Conservation (phyloP, 73 alveolate species). For the Paramecium tetraurelia region DNA sequence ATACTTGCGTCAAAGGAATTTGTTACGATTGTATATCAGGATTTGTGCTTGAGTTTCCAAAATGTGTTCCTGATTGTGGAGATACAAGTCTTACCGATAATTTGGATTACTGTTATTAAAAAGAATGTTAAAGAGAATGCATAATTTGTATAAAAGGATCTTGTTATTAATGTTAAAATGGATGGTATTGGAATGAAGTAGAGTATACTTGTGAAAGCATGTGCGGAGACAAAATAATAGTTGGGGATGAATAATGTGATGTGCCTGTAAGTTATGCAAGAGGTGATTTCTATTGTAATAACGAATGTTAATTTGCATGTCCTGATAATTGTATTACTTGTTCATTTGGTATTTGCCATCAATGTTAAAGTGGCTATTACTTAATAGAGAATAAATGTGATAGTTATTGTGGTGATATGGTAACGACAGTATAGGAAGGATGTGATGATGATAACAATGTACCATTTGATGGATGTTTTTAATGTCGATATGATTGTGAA, state of each 20-base stretch:
- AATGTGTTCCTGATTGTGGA: background rate
- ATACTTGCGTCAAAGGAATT: background rate
- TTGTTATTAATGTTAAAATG: background rate
- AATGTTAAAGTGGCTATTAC: background rate
- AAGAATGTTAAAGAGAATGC: background rate
- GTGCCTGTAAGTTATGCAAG: background rate
- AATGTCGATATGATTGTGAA: slow-evolving; percentile 49
- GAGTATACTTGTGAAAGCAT: background rate
- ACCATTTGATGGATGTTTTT: slow-evolving; percentile 61
- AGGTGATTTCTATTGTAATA: background rate
- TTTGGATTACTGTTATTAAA: background rate
- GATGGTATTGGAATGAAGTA: background rate
- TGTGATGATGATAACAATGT: slow-evolving; percentile 49
- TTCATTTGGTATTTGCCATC: background rate
- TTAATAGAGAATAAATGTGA: background rate
- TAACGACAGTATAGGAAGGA: background rate
- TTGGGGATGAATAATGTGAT: background rate
- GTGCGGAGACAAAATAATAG: background rate
- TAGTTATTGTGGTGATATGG: slow-evolving; percentile 29
- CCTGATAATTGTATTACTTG: background rate
- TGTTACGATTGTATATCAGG: background rate
- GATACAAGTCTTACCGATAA: background rate
- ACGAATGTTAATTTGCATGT: background rate
- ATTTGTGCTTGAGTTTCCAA: background rate
- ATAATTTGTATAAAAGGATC: background rate